Base-by-base conservation (phyloP, 768 basidiomycete species). In the Boletus reticulatus region DNA sequence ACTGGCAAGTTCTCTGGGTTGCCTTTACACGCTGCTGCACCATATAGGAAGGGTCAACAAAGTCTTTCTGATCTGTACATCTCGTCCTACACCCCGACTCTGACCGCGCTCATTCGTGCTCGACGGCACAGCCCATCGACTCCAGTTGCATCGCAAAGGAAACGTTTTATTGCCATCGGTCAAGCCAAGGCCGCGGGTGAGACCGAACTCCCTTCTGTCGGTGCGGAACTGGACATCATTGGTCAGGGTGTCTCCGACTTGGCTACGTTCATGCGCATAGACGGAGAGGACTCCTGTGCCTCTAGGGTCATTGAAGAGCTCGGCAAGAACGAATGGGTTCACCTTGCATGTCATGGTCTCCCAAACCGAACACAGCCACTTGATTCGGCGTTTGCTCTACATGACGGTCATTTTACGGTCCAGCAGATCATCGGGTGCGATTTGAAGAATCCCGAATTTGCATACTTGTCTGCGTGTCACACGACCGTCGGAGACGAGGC, bases 271-370 rank as follows among this genome's bases (percentile, higher is more conserved):
- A 54, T 27, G 2, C 31, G 17, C 20, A 37, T 56, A 27, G 56
- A 57, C 14, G 55, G 45, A 3, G 10, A 37, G 6, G 52, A 29
- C 5, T 47, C 51, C 12, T 37, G 24, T 6, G 43, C 37, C 3
- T 17, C 24, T 9, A 22, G 43, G n/a, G 56, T 66, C 4, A n/a
- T 54, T 0, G 34, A 55, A 4, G 49, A 39, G 14, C 32, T 54
- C 2, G 3, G 39, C 13, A 42, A 43, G 32, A 29, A 16, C 19
- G 20, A 46, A 1, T 70, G 67, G 68, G 63, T 63, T 3, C 69
- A 70, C 32, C 52, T 70, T 17, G 62, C 67, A 0, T 70, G 68
- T 27, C 69, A 70, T 32, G 68, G 63, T 6, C n/a, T 43, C 22
- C 58, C 53, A 10, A 45, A 57, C 9, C 14, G 5, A 5, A 20